These are phyloP conservation scores for Talaromyces wortmannii DNA, from an alignment of 495 filamentous ascomycete species.

Conservation along the genomic window DNA sequence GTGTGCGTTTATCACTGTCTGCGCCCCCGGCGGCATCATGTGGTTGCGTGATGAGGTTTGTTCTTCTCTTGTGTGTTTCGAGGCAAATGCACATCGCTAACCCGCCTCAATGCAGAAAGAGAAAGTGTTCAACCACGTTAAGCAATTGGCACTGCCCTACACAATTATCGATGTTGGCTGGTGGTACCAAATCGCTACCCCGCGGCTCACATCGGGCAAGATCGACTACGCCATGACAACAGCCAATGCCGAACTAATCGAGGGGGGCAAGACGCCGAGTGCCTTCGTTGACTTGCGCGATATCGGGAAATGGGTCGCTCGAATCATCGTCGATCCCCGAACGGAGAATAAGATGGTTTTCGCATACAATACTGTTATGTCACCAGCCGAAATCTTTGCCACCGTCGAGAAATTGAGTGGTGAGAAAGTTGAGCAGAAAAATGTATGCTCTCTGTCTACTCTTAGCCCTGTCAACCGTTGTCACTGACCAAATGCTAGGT, in stretches of 20 bases:
- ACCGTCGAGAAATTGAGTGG: conserved; percentile 45
- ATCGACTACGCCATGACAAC: conserved; percentile 44
- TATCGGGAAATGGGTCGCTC: conserved; percentile 49
- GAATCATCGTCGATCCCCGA: conserved; percentile 46
- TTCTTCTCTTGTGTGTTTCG: neutral
- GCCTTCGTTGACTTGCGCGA: conserved; percentile 47
- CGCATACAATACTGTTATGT: conserved; percentile 41
- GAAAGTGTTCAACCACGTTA: conserved; percentile 47
- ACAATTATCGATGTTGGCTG: conserved; percentile 57
- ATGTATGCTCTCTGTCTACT: conserved; percentile 29
- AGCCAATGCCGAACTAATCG: conserved; percentile 38
- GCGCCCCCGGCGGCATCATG: conserved; percentile 40
- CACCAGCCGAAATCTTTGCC: conserved; percentile 42
- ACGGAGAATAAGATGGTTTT: conserved; percentile 53
- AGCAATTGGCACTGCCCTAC: conserved; percentile 45
- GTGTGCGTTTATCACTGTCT: conserved; percentile 45
- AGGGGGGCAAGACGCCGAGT: conserved; percentile 40
- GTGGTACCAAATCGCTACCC: conserved; percentile 52
- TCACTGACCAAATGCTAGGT: conserved; percentile 18
- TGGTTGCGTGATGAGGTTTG: conserved; percentile 39
- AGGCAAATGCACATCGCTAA: neutral
- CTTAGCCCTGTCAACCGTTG: too few species aligned
- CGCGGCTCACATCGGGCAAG: conserved; percentile 42
- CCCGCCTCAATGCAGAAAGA: conserved; percentile 37
- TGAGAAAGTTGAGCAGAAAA: conserved; percentile 44